These are phyloP conservation scores for Xylaria venustula DNA, from an alignment of 495 filamentous ascomycete genomes.

Conservation along the genomic window DNA sequence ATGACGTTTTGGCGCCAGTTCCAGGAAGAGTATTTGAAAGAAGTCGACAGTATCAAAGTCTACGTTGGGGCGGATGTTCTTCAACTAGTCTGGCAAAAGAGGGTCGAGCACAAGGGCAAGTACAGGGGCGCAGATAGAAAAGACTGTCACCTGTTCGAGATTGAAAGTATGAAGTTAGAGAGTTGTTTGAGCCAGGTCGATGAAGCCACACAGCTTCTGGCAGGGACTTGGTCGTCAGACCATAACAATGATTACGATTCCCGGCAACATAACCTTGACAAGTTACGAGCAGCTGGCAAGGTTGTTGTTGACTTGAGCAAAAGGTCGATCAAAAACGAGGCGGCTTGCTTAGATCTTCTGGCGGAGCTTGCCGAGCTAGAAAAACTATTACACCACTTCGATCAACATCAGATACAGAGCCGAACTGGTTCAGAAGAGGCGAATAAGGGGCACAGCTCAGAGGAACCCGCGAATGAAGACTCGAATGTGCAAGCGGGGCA, in stretches of 20 bases:
- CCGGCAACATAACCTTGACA: conserved; percentile 21
- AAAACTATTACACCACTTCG: conserved; percentile 23
- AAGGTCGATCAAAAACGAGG: conserved; percentile 15
- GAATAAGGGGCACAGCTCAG: not conserved
- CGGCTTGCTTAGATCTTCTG: conserved; percentile 25
- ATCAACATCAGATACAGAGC: conserved; percentile 13
- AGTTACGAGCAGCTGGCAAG: conserved; percentile 18
- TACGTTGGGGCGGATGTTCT: conserved; percentile 26
- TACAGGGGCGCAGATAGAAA: conserved; percentile 13
- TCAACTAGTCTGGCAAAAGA: conserved; percentile 31
- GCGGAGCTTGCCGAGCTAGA: conserved; percentile 23
- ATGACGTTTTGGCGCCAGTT: conserved; percentile 28
- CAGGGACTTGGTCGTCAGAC: conserved; percentile 6
- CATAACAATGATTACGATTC: conserved; percentile 15
- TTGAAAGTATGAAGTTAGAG: conserved; percentile 26
- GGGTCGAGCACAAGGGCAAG: conserved; percentile 20
- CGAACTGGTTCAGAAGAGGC: not conserved
- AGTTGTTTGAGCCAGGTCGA: conserved; percentile 23
- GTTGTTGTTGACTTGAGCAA: conserved; percentile 15
- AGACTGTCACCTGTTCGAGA: conserved; percentile 23
- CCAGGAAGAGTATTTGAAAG: conserved; percentile 25
- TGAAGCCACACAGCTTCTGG: conserved; percentile 17
- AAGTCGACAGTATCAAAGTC: conserved; percentile 23
- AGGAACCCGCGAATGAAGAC: not conserved
- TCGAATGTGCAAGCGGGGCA: not conserved